Percentiles rank a stretch among this genome's conserved stretches.
These are phyloP conservation scores for Nepenthes gracilis DNA, from an alignment of 148 eudicot species.

Conservation along the genomic window DNA sequence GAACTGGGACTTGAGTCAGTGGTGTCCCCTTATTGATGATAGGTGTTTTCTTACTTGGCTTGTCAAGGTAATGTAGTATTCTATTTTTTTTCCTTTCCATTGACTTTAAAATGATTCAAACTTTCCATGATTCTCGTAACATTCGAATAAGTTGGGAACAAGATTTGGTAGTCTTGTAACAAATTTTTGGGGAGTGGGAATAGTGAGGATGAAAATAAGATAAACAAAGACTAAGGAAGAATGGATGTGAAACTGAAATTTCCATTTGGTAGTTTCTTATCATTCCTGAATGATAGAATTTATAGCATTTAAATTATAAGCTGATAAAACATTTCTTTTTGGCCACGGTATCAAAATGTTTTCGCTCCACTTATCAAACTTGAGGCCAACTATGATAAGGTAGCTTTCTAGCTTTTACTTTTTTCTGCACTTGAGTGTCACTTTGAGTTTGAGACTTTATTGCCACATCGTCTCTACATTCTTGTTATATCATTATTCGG, in stretches of 20 bases:
- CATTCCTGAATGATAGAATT: too few species aligned
- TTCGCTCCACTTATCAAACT: conserved; percentile 97
- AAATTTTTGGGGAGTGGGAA: too few species aligned
- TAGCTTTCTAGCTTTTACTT: conserved; percentile 12
- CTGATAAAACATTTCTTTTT: conserved; percentile 3
- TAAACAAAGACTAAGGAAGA: too few species aligned
- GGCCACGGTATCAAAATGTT: conserved; percentile 88
- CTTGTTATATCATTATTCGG: background rate
- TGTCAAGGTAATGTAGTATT: conserved; percentile 52
- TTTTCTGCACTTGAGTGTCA: background rate
- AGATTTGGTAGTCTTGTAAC: too few species aligned
- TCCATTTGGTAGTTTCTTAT: too few species aligned
- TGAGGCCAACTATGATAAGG: conserved; percentile 98
- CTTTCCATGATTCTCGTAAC: background rate
- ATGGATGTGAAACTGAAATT: too few species aligned
- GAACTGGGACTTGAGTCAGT: conserved; percentile 96
- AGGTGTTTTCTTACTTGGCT: conserved; percentile 97
- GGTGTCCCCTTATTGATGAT: conserved; percentile 99
- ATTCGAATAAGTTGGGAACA: too few species aligned
- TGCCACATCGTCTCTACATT: background rate
- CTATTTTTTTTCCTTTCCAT: background rate
- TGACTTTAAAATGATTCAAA: background rate
- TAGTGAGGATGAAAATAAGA: too few species aligned
- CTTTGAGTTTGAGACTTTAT: background rate
- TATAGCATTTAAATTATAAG: background rate